Conservation (phyloP, 2,329 filamentous ascomycete species). For the Fonsecaea nubica region DNA sequence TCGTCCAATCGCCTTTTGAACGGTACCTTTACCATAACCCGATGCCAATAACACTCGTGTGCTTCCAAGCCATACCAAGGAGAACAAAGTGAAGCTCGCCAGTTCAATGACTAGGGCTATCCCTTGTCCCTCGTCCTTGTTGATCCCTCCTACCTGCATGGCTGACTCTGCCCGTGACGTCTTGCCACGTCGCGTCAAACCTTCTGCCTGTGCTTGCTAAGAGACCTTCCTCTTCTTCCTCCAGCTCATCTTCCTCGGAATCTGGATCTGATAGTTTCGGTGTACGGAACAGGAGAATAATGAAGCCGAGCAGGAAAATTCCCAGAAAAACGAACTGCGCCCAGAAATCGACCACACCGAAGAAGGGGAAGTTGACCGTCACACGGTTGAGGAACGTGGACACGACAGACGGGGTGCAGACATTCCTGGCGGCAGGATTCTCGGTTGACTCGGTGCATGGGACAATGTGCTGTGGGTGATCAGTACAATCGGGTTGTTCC, state of each 20-base stretch:
- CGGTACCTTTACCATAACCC: background rate
- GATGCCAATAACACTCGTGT: background rate
- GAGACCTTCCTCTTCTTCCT: conserved; percentile 92
- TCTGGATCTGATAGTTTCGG: conserved; percentile 78
- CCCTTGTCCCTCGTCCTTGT: conserved; percentile 23
- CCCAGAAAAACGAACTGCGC: conserved; percentile 89
- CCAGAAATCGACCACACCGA: conserved; percentile 93
- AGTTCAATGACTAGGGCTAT: conserved; percentile 18
- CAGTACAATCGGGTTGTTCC: conserved; percentile 75
- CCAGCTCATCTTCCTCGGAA: conserved; percentile 79
- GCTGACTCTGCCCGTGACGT: conserved; percentile 70
- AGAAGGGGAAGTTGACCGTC: conserved; percentile 92
- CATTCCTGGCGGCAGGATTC: conserved; percentile 72
- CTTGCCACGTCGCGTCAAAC: conserved; percentile 87
- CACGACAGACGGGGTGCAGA: conserved; percentile 90
- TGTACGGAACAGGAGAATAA: conserved; percentile 79
- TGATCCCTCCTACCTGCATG: conserved; percentile 18
- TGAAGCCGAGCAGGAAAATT: conserved; percentile 80
- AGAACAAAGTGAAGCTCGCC: background rate
- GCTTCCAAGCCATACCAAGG: background rate
- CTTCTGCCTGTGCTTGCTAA: conserved; percentile 81
- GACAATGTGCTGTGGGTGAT: conserved; percentile 73
- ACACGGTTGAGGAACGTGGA: conserved; percentile 93
- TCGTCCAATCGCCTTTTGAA: conserved; percentile 1
- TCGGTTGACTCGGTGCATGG: conserved; percentile 80